A percentile compares a stretch with the other conserved stretches of the same genome.
Conservation (phyloP, 768 basidiomycete species). For the Naganishia friedmannii region DNA sequence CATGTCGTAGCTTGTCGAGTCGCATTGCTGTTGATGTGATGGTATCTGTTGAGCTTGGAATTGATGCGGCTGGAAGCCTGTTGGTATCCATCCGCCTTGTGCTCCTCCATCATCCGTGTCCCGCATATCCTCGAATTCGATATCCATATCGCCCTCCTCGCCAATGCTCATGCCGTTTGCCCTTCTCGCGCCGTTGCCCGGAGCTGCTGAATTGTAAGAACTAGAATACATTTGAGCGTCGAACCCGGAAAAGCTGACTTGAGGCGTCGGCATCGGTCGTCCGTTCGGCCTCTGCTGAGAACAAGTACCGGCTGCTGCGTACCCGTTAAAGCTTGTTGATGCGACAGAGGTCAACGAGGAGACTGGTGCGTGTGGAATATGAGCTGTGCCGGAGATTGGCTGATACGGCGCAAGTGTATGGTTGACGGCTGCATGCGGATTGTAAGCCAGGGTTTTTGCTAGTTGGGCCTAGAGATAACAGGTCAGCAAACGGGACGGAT, state of each 20-base stretch:
- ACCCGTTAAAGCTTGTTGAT: conserved; percentile 9
- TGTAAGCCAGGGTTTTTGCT: conserved; percentile 18
- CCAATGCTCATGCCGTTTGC: conserved; percentile 7
- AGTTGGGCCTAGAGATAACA: conserved; percentile 12
- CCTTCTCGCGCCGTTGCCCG: not conserved
- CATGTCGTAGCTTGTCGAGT: conserved; percentile 12
- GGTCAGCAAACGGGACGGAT: not conserved
- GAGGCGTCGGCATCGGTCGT: conserved; percentile 23
- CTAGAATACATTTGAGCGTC: conserved; percentile 10
- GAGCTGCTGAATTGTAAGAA: not conserved
- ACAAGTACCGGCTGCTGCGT: not conserved
- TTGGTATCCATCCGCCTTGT: conserved; percentile 12
- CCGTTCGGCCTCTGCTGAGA: conserved; percentile 5
- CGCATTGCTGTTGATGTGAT: not conserved
- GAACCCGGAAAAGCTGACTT: conserved; percentile 17
- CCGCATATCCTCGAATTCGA: not conserved
- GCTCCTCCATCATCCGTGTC: not conserved
- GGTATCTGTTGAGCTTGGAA: too few species aligned
- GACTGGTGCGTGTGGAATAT: conserved; percentile 2
- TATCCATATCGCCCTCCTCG: conserved; percentile 21
- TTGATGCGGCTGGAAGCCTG: conserved; percentile 10
- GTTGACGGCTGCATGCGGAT: conserved; percentile 22
- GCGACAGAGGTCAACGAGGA: conserved; percentile 20
- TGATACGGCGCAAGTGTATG: conserved; percentile 23
- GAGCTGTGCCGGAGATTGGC: not conserved